Conservation (phyloP, 495 filamentous ascomycete genomes). For the Lasiosphaeria miniovina region DNA sequence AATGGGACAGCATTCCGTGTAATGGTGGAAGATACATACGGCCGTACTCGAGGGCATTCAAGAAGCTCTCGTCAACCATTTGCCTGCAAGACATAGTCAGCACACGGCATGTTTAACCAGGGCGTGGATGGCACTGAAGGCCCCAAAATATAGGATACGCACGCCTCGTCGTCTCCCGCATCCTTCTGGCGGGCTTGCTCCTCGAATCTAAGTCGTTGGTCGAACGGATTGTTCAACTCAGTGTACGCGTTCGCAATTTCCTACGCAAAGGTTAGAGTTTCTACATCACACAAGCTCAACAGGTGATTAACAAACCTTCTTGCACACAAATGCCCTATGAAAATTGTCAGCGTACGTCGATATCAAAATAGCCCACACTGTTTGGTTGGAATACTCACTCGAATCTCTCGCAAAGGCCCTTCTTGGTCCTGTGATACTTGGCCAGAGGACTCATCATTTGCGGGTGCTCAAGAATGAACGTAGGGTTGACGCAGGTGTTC, state of each 20-base stretch:
- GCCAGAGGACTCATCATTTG: slow-evolving; percentile 98
- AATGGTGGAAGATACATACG: slow-evolving; percentile 10
- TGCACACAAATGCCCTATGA: slow-evolving; percentile 77
- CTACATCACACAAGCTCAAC: not conserved
- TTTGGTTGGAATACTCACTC: slow-evolving; percentile 41
- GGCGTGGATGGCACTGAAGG: no score
- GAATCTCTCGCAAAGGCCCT: slow-evolving; percentile 92
- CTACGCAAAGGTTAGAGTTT: not conserved
- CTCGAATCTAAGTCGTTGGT: slow-evolving; percentile 90
- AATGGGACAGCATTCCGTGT: no score
- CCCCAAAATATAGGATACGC: slow-evolving; percentile 2
- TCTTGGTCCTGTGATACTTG: slow-evolving; percentile 81
- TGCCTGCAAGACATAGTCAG: slow-evolving; percentile 42
- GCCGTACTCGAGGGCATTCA: slow-evolving; percentile 66
- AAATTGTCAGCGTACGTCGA: slow-evolving; percentile 9
- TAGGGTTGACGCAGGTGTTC: slow-evolving; percentile 88
- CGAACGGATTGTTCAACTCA: slow-evolving; percentile 95
- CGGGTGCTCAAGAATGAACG: slow-evolving; percentile 82
- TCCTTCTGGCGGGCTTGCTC: slow-evolving; percentile 96
- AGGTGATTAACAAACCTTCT: slow-evolving; percentile 51
- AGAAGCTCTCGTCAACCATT: slow-evolving; percentile 91
- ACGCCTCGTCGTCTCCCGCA: slow-evolving; percentile 91
- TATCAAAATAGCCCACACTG: not conserved
- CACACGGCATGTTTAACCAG: not conserved
- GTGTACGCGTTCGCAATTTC: slow-evolving; percentile 97